Evolutionary conservation across 176 grass and related monocot genomes (phyloP), one percentile per base, ranked within the genome.

Genomic region (Ensete glaucum): DNA sequence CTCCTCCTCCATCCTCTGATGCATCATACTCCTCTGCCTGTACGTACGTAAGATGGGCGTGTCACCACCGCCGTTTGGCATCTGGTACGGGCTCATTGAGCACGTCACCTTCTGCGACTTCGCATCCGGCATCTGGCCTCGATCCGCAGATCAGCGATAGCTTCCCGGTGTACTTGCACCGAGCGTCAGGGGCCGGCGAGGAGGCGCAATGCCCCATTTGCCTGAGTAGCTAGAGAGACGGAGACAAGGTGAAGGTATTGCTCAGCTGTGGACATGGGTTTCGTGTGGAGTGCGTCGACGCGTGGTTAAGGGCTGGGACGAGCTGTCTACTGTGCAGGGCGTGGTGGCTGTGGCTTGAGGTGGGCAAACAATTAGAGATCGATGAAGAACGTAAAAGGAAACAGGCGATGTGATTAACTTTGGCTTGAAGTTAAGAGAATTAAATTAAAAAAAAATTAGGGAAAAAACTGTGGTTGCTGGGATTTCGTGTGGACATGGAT

Each of bases 271-370:
- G 74, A 53, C 90, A 93, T 78, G 69, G 81, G 34, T 97, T 93
- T 84, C 90, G 93, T 83, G 83, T 84, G 68, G 88, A 85, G 67
- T 97, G 93, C 87, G 88, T 93, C 74, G 90, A 97, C 53, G 82
- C 54, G 27, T 93, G n/a, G 93, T 83, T 90, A 23, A 75, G 77
- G 1, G 80, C 75, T 3, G 85, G 90, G 14, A 52, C 87, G 34
- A 96, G 79, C 78, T 92, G 93, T 80, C 89, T 83, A 7, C 79
- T 92, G 72, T 96, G 93, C 74, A 82, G 93, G 50, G 52, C 62
- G n/a, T 78, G 16, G 69, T n/a, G 69, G 22, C 24, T 11, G 11
- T 15, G 26, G 26, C 2, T 67, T 43, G 26, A 34, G 2, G 34
- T 0, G 13, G 34, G 3, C 0, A 4, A 6, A 43, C 34, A 43